Percentiles rank a stretch among this genome's conserved stretches.
Conservation (phyloP, 768 basidiomycete species). For the Lactarius evosmus region DNA sequence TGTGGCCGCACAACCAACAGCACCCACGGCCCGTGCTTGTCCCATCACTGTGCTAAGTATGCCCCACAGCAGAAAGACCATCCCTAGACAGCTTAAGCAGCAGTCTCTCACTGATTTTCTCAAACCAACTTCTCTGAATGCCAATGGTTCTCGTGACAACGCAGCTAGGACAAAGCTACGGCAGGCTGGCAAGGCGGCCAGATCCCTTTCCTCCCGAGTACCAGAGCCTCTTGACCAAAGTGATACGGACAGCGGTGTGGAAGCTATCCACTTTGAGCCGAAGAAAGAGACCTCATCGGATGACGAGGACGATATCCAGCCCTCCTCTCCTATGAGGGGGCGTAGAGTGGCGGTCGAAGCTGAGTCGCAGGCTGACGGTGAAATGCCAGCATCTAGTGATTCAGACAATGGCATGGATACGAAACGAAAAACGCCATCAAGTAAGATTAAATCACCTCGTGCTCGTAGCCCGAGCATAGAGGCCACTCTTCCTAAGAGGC, state of each 20-base stretch:
- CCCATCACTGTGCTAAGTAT: background rate
- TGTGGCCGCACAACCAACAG: background rate
- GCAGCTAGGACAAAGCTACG: constrained; percentile 1
- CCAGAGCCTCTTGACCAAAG: background rate
- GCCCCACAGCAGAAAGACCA: constrained; percentile 13
- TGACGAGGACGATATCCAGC: constrained; percentile 30
- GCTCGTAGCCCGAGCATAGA: constrained; percentile 36
- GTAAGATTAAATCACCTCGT: background rate
- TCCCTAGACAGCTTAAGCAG: constrained; percentile 9
- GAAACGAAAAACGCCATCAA: constrained; percentile 4
- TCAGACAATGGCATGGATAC: constrained; percentile 11
- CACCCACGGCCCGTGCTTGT: background rate
- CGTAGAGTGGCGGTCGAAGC: constrained; percentile 27
- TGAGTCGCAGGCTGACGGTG: background rate
- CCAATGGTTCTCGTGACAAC: background rate
- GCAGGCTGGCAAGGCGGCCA: background rate
- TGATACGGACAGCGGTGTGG: constrained; percentile 41
- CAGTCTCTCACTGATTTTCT: constrained; percentile 15
- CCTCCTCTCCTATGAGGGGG: constrained; percentile 29
- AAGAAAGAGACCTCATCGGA: constrained; percentile 25
- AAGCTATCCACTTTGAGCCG: constrained; percentile 50
- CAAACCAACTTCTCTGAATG: constrained; percentile 1
- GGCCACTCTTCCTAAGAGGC: constrained; percentile 38
- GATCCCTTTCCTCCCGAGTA: background rate
- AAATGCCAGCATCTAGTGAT: constrained; percentile 3